Base-by-base conservation (phyloP, 352 stramenopile species). In the Pythium biforme region DNA sequence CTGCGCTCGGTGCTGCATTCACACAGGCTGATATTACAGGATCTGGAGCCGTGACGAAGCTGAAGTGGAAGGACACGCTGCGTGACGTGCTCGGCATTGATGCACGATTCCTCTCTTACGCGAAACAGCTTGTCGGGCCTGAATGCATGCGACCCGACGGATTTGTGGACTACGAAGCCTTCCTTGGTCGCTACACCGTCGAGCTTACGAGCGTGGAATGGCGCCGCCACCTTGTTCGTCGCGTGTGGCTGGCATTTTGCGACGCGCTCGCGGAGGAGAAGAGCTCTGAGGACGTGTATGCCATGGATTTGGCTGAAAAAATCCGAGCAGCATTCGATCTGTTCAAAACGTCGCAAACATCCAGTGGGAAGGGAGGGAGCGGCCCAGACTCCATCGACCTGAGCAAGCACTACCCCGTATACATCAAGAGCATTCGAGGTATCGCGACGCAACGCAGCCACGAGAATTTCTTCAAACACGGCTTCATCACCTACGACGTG, bases 111-210 rank as follows among this genome's bases (percentile, higher is more conserved):
- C 60, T 92, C 3, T 90, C 78, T 1, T 92, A 92, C 61, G 90
- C 85, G 41, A 68, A 70, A 26, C 79, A 88, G 55, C 65, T 92
- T 9, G 83, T 82, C 39, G 73, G 77, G 3, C 46, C 73, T 8
- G 64, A 75, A n/a, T 62, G 56, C 6, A 46, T 49, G 19, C 69
- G 83, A 17, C 23, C 66, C 0, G 70, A 90, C 55, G 68, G 51
- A 1, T 19, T 39, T 0, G 73, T 93, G 6, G 80, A 93, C 62
- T 93, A 91, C 62, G 74, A 85, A 50, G 79, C 74, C 12, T 93
- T 93, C 37, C 68, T 93, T 7, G 87, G 87, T 51, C 79, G 81
- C 4, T 93, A 93, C 59, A 85, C 76, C 1, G 70, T 91, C 12
- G 77, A 90, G 64, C 62, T 91, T 3, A 76, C 83, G 49, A 73